Evolutionary conservation across 1,139 yeast genomes (phyloP).

Genomic region (Saccharomycopsis crataegensis): DNA sequence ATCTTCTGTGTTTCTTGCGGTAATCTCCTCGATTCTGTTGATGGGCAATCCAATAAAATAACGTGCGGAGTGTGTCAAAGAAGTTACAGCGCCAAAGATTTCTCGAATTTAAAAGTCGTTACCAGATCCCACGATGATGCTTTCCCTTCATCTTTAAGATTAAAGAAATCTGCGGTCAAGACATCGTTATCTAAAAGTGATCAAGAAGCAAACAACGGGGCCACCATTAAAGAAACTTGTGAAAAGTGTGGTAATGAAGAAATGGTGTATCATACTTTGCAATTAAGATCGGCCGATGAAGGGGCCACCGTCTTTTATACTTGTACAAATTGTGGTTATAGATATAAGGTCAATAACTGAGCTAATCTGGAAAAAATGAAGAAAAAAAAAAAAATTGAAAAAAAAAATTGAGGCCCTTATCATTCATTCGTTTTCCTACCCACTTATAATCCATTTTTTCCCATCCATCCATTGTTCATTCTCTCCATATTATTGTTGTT

Average conservation of each 20-base stretch:
- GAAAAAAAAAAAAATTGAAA: not conserved
- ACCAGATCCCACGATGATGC: conserved; percentile 82
- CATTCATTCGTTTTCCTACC: not conserved
- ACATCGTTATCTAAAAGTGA: conserved; percentile 72
- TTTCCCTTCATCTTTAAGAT: conserved; percentile 76
- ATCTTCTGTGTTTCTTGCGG: conserved; percentile 96
- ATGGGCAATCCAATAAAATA: conserved; percentile 38
- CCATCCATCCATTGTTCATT: not conserved
- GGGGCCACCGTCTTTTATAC: conserved; percentile 96
- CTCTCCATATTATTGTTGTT: not conserved
- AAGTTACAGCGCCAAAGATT: conserved; percentile 39
- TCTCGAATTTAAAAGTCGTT: conserved; percentile 62
- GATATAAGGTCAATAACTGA: conserved; percentile 85
- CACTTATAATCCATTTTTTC: not conserved
- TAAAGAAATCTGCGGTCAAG: conserved; percentile 85
- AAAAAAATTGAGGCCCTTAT: not conserved
- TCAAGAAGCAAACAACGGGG: conserved; percentile 67
- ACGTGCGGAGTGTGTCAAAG: conserved; percentile 65
- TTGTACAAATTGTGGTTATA: conserved; percentile 86
- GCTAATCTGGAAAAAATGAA: not conserved
- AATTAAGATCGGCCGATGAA: conserved; percentile 96
- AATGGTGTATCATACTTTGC: conserved; percentile 96
- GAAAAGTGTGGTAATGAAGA: conserved; percentile 97
- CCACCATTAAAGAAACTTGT: conserved; percentile 92
- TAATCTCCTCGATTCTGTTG: conserved; percentile 67